Base-by-base conservation (phyloP, 2,329 filamentous ascomycete genomes). In the Cladosporium oxysporum region DNA sequence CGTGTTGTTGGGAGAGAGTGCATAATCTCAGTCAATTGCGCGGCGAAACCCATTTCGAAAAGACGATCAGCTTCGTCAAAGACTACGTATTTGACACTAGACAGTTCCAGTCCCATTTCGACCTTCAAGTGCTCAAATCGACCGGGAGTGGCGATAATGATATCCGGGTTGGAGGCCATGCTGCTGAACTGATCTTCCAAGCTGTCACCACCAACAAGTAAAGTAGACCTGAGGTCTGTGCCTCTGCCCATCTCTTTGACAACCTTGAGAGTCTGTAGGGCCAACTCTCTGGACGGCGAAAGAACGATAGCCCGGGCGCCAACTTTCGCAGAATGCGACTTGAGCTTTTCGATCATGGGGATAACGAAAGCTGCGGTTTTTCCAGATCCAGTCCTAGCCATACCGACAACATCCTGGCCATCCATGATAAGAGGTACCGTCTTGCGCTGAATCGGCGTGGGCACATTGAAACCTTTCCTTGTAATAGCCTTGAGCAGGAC, bases 321-420 rank as follows among this genome's bases (percentile, higher is more conserved):
- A 69, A 98, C 89, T 73, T 90, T 90, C 33, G 89, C 89, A 75
- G 91, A 96, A 78, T 99, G 96, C 28, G 88, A 86, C 78, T 93
- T 96, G 68, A 99, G 83, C 70, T 90, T 91, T 81, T 99, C 92
- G 68, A 99, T 93, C 94, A 99, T 97, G 52, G 95, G 95, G 70
- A 99, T 96, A 29, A 98, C 93, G 78, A 99, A 99, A 26, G 95
- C 95, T 1, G 93, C 95, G 1, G 96, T 99, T 83, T 99, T 99
- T 82, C 95, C 95, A 23, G 93, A 98, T 76, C 95, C 95, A n/a
- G 96, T 99, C 71, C 96, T 86, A 8, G 95, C 95, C 95, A 99
- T 99, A 71, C 93, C 96, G 28, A 99, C 94, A n/a, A 98, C 91
- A 84, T 99, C 95, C 79, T 93, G 91, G 63, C 90, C 87, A 68